Evolutionary conservation across 441 rosid species (phyloP).

Genomic region (Jatropha podagrica): DNA sequence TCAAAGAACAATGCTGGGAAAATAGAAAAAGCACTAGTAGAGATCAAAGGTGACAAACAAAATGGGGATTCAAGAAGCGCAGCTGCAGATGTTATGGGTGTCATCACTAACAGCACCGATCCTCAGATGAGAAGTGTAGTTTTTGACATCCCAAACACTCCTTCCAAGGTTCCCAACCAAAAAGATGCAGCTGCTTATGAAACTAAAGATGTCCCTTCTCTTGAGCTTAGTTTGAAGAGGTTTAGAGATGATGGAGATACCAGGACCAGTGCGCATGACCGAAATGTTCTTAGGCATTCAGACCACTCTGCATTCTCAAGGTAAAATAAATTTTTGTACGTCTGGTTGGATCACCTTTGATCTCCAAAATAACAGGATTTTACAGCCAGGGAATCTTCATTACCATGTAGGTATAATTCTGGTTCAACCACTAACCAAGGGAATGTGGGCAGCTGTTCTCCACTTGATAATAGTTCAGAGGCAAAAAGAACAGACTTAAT

Average conservation of each 20-base stretch:
- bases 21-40: constrained; percentile 22
- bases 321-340: constrained; percentile 22
- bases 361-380: constrained; percentile 9
- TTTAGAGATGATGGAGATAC: constrained; percentile 30
- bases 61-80: constrained; percentile 30
- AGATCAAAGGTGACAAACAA: constrained; percentile 26
- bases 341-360: background rate
- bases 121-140: constrained; percentile 30
- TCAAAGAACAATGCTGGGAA: constrained; percentile 26
- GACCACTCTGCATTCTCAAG: constrained; percentile 55
- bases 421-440: constrained; percentile 40
- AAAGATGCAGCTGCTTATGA: constrained; percentile 26
- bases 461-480: constrained; percentile 38
- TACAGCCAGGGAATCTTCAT: constrained; percentile 11
- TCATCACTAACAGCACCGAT: constrained; percentile 16
- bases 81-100: constrained; percentile 26
- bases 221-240: constrained; percentile 45
- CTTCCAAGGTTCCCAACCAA: constrained; percentile 20
- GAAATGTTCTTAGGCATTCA: constrained; percentile 44
- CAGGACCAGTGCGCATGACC: constrained; percentile 30
- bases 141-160: constrained; percentile 25
- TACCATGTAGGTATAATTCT: constrained; percentile 40
- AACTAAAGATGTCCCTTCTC: constrained; percentile 31
- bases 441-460: constrained; percentile 44
- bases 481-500: constrained; percentile 37